Base-by-base conservation (phyloP, 2,329 filamentous ascomycete species). In the Madurella fahalii region DNA sequence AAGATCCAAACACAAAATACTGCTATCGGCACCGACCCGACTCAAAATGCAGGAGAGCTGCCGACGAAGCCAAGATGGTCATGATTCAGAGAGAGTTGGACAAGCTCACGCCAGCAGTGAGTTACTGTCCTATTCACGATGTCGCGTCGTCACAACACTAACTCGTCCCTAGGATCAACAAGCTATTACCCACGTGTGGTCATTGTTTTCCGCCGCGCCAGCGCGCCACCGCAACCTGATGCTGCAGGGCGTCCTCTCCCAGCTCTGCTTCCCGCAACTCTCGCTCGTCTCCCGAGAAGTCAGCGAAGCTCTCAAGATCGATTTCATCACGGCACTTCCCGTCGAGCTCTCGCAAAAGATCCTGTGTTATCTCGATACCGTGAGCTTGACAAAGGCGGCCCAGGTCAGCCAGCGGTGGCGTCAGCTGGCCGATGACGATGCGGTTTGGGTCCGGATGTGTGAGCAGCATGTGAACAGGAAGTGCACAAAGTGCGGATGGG, bases 361-460 rank as follows among this genome's bases (percentile, higher is more conserved):
- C 39, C 79, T 99, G 2, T 92, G 87, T 64, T 94, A 89, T 65
- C 85, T 99, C 55, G 94, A 99, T 70, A 96, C 93, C 1, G 87
- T 89, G 2, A 96, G 93, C 0, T 80, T 99, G 0, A 97, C 94
- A 77, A 96, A 96, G 70, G 93, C 94, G 1, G 90, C 94, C 0
- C 92, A 96, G 70, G 94, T 99, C 52, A 96, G 90, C 68, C 83
- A 85, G 55, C 81, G 86, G 63, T 99, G 94, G 94, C 82, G 90
- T 58, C 83, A 83, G 54, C 76, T 99, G 40, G 93, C 94, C n/a
- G 94, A 97, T 65, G 93, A 96, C 67, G 93, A 99, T 69, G 88
- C 95, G 9, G 93, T 99, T 4, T 99, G 94, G 94, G 89, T 96
- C 68, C 88, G 87, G 60, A 96, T 97, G 92, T 99, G 94, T 68